Evolutionary conservation across 495 filamentous ascomycete species (phyloP), one percentile per base, ranked within the genome.

Genomic region (Penicillium canariense): DNA sequence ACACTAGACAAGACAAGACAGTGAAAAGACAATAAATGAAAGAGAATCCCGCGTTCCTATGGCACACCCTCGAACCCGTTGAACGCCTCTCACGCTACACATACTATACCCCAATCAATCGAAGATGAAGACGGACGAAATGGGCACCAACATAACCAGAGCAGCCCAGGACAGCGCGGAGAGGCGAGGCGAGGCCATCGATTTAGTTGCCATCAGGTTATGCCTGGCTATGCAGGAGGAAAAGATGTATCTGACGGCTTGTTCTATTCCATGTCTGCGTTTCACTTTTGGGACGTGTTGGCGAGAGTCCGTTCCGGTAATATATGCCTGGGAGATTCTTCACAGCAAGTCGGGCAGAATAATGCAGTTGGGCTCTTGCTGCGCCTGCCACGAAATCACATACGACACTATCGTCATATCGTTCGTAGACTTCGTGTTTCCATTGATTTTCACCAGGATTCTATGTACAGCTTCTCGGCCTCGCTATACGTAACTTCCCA

Each of bases 1-100:
- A 20, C 49, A 58, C 56, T 74, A 69, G 62, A 40, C 38, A 50
- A 49, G 30, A 56, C 34, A 25, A 53, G 10, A 32, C 35, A 14
- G 12, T 14, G 27, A 51, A 43, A 44, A 50, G 8, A 50, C 12
- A 46, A 27, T 27, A 46, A n/a, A 46, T 25, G 35, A 28, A 50
- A 15, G 38, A 25, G 25, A 5, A 14, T 42, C n/a, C 38, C 20
- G 20, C 38, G 20, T 42, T 42, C 18, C 20, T 12, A 25, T 42
- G 20, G 25, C 20, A 42, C n/a, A 23, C 38, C 38, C 20, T 25
- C 38, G 38, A 42, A 23, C 20, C 38, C 23, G 34, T 14, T 18
- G 12, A 4, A 32, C 18, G 34, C 25, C 25, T 35, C 34, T 50
- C 48, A 26, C 38, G 20, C 31, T 27, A 49, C 34, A 49, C 32